These are phyloP conservation scores for Talaromyces sp. DNA, from an alignment of 2,329 filamentous ascomycete genomes.

Conservation along the genomic window DNA sequence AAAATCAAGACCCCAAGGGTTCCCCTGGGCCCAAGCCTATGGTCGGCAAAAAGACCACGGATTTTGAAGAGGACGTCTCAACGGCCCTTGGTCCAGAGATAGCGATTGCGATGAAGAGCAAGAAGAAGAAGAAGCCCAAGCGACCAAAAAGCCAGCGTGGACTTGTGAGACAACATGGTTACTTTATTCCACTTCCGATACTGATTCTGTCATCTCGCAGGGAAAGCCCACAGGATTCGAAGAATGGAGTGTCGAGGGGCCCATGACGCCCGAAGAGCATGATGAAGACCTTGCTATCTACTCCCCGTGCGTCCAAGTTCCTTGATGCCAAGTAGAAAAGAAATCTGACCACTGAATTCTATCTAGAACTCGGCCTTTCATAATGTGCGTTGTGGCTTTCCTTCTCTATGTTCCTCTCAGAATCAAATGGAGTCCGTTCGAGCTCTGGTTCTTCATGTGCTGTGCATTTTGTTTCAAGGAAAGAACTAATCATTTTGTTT, in stretches of 20 bases:
- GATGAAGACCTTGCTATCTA: constrained; percentile 72
- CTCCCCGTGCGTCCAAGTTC: constrained; percentile 52
- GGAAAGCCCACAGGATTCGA: constrained; percentile 69
- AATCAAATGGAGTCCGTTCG: too few relatives aligned
- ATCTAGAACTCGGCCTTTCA: constrained; percentile 50
- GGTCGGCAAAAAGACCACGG: not conserved
- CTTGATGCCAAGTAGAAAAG: not conserved
- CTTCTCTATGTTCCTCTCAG: too few relatives aligned
- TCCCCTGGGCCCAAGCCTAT: not conserved
- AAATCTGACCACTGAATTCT: not conserved
- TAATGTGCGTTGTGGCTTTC: constrained; percentile 51
- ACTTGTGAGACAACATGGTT: constrained; percentile 8
- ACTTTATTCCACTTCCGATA: not conserved
- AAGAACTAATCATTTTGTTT: constrained; percentile 14
- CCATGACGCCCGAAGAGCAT: constrained; percentile 71
- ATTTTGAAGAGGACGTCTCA: not conserved
- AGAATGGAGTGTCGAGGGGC: constrained; percentile 79
- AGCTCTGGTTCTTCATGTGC: too few relatives aligned
- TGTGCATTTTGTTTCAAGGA: too few relatives aligned
- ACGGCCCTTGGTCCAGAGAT: not conserved
- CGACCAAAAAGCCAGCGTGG: constrained; percentile 47
- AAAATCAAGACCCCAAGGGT: not conserved
- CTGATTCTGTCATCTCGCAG: constrained; percentile 27
- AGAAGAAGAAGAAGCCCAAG: constrained; percentile 38
- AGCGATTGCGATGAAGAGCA: not conserved